A percentile compares a stretch with the other conserved stretches of the same genome.
phyloP scores from a whole-genome alignment of 1,284 basidiomycete species.

The Cerrena zonata region DNA sequence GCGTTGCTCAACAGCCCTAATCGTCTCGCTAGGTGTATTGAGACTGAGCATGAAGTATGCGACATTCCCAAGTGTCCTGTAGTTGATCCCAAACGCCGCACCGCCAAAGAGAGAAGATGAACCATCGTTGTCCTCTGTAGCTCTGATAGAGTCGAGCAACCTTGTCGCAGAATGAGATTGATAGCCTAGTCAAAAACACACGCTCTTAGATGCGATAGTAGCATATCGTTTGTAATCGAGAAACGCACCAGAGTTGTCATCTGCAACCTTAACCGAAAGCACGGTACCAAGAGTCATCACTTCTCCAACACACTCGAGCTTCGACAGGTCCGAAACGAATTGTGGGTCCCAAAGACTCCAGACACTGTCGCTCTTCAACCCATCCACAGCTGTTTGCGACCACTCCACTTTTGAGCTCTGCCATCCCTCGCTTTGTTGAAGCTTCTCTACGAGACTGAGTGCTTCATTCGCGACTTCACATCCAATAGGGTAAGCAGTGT shows the following conservation, averaged over 20 bases:
- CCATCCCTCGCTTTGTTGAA: conserved; percentile 52
- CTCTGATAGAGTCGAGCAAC: conserved; percentile 47
- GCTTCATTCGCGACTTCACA: conserved; percentile 87
- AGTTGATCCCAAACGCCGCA: conserved; percentile 73
- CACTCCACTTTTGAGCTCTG: conserved; percentile 44
- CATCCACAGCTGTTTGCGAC: conserved; percentile 17
- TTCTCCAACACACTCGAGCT: conserved; percentile 33
- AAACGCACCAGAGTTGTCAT: conserved; percentile 48
- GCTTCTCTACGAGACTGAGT: conserved; percentile 57
- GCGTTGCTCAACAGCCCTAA: conserved; percentile 55
- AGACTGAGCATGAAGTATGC: conserved; percentile 93
- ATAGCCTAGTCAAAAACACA: conserved; percentile 50
- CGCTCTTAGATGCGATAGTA: not conserved
- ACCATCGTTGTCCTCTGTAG: conserved; percentile 17
- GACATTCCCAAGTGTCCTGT: conserved; percentile 85
- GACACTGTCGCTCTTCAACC: conserved; percentile 26
- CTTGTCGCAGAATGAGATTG: conserved; percentile 67
- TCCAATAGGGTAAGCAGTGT: conserved; percentile 87
- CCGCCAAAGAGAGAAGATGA: conserved; percentile 48
- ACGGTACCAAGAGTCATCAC: conserved; percentile 67
- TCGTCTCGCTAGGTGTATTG: conserved; percentile 55
- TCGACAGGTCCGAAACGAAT: conserved; percentile 66
- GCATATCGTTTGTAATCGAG: not conserved
- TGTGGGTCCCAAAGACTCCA: conserved; percentile 88
- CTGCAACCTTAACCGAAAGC: conserved; percentile 74